These are phyloP conservation scores for Aureobasidium melanogenum DNA, from an alignment of 2,329 filamentous ascomycete genomes.

Conservation along the genomic window DNA sequence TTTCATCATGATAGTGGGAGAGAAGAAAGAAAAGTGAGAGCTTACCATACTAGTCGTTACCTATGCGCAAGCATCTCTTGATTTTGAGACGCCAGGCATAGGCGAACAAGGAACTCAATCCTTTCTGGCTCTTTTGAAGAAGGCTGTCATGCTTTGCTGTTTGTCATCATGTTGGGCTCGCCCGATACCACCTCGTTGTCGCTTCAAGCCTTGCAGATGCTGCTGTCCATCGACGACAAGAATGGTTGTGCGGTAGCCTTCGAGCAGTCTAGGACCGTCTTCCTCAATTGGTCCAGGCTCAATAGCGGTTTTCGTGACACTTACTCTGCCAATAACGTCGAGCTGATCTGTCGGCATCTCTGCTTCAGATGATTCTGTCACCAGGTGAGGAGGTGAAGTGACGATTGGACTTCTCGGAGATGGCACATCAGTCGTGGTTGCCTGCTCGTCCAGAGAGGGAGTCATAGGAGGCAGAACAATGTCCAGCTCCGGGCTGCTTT, in stretches of 20 bases:
- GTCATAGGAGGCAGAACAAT: neutral
- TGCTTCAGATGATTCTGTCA: neutral
- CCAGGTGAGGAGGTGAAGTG: neutral
- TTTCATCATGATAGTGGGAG: conserved; percentile 40
- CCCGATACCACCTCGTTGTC: conserved; percentile 74
- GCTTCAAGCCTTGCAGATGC: conserved; percentile 66
- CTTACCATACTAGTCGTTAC: conserved; percentile 19
- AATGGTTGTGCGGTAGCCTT: conserved; percentile 44
- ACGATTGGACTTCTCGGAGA: neutral
- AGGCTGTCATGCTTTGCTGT: conserved; percentile 67
- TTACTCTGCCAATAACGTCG: neutral
- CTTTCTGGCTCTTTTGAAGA: conserved; percentile 57
- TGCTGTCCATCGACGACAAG: conserved; percentile 57
- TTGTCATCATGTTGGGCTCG: conserved; percentile 65
- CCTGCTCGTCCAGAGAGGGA: neutral
- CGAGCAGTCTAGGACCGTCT: conserved; percentile 10
- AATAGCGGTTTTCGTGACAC: neutral
- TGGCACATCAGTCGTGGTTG: neutral
- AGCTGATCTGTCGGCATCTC: neutral
- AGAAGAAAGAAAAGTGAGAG: conserved; percentile 13
- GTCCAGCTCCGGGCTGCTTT: neutral
- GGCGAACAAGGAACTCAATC: conserved; percentile 20
- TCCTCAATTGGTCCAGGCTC: neutral
- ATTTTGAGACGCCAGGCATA: neutral
- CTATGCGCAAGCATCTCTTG: neutral